Evolutionary conservation across 768 basidiomycete genomes (phyloP).

Genomic region (Mycena leptocephala): DNA sequence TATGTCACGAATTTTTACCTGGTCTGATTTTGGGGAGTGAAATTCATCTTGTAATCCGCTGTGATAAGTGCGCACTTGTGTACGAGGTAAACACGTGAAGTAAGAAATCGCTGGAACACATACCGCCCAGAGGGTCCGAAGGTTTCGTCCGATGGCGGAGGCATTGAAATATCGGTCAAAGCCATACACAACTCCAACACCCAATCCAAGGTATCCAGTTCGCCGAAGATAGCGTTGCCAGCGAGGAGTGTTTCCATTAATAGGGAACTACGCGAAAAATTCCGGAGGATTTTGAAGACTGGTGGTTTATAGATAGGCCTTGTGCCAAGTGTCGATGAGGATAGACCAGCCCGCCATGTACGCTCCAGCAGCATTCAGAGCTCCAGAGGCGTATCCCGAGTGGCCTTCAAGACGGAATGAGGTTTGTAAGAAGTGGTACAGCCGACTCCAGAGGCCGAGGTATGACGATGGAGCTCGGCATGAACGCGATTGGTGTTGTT

Average conservation of each 20-base stretch:
- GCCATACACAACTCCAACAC: slow-evolving; percentile 59
- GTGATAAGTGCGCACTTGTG: slow-evolving; percentile 79
- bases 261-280: neutral
- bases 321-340: slow-evolving; percentile 6
- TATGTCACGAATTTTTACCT: neutral
- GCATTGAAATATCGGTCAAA: slow-evolving; percentile 73
- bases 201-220: slow-evolving; percentile 53
- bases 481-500: neutral
- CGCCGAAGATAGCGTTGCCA: slow-evolving; percentile 47
- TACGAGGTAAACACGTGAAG: neutral
- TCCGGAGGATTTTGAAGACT: neutral
- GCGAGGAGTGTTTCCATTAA: slow-evolving; percentile 7
- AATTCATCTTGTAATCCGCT: slow-evolving; percentile 91
- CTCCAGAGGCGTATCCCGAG: neutral
- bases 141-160: slow-evolving; percentile 68
- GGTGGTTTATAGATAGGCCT: too few relatives aligned
- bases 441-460: neutral
- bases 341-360: slow-evolving; percentile 15
- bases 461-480: slow-evolving; percentile 35
- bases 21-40: slow-evolving; percentile 80
- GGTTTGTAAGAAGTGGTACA: neutral
- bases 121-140: slow-evolving; percentile 70
- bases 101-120: slow-evolving; percentile 32
- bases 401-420: neutral
- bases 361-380: slow-evolving; percentile 28